Evolutionary conservation across 2,329 filamentous ascomycete species (phyloP).

Genomic region (Onygena corvina): DNA sequence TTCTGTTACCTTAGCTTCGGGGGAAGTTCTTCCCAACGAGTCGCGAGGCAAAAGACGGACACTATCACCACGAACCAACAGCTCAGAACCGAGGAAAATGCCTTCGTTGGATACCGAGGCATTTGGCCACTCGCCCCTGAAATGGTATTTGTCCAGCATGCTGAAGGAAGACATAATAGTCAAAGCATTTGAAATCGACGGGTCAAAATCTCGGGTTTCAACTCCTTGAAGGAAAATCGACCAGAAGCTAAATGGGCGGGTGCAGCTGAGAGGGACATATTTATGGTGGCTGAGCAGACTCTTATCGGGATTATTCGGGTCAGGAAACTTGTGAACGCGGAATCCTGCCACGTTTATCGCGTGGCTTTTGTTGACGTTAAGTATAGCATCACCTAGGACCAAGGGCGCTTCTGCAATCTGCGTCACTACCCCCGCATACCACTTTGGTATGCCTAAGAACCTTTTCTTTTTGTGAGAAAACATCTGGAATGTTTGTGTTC

Average conservation of each 20-base stretch:
- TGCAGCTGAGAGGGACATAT: constrained; percentile 43
- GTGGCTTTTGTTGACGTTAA: constrained; percentile 29
- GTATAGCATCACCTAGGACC: constrained; percentile 37
- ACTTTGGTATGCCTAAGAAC: constrained; percentile 34
- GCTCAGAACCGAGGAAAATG: constrained; percentile 46
- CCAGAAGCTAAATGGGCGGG: constrained; percentile 46
- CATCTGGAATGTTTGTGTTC: constrained; percentile 22
- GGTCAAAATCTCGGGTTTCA: constrained; percentile 36
- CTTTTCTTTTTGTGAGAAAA: constrained; percentile 24
- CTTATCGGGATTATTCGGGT: constrained; percentile 42
- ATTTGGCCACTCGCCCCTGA: constrained; percentile 44
- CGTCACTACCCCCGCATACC: constrained; percentile 47
- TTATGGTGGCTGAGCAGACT: constrained; percentile 42
- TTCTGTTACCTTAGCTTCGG: constrained; percentile 32
- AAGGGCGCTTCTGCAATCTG: constrained; percentile 38
- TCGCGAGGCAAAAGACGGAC: constrained; percentile 39
- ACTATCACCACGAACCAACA: constrained; percentile 43
- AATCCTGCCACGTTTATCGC: constrained; percentile 43
- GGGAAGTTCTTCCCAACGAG: constrained; percentile 18
- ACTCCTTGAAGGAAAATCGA: constrained; percentile 37
- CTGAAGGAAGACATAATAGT: constrained; percentile 43
- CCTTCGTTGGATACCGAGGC: constrained; percentile 43
- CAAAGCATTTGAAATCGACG: constrained; percentile 44
- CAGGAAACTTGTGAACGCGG: constrained; percentile 45
- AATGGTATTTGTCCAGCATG: constrained; percentile 41